phyloP scores from a whole-genome alignment of 1,284 basidiomycete genomes.

The Pseudozyma pruni region DNA sequence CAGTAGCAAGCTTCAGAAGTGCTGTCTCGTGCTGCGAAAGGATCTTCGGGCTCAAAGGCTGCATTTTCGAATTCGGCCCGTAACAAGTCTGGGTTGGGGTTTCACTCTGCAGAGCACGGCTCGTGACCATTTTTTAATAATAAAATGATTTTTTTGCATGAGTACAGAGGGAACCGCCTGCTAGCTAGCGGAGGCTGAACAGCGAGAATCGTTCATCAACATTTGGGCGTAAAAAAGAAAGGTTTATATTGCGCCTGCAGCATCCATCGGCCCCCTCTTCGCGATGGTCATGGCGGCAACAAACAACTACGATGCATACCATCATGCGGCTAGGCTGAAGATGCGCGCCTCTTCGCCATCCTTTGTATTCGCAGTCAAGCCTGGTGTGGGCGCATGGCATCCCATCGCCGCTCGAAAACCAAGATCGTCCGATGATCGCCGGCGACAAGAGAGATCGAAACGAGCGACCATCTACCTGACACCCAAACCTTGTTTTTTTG shows the following conservation, averaged over 20 bases:
- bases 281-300: too few relatives aligned
- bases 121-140: too few relatives aligned
- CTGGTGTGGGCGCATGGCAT: background rate
- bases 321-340: conserved; percentile 21
- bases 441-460: background rate
- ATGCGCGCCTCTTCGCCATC: conserved; percentile 1
- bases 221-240: conserved; percentile 31
- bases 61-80: too few relatives aligned
- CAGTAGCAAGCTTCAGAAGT: too few relatives aligned
- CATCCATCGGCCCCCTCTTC: too few relatives aligned
- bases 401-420: background rate
- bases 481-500: conserved; percentile 1
- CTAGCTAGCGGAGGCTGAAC: background rate
- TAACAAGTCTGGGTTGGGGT: too few relatives aligned
- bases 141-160: too few relatives aligned
- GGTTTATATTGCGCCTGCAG: too few relatives aligned
- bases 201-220: conserved; percentile 23
- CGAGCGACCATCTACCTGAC: background rate
- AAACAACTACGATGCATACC: conserved; percentile 20
- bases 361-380: too few relatives aligned
- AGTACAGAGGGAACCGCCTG: background rate
- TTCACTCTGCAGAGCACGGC: too few relatives aligned
- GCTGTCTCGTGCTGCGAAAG: too few relatives aligned
- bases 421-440: conserved; percentile 3
- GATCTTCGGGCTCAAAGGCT: too few relatives aligned